A percentile compares a stretch with the other conserved stretches of the same genome.
These are phyloP conservation scores for Coelastrella sp. DNA, from an alignment of 139 green algal species.

Conservation along the genomic window DNA sequence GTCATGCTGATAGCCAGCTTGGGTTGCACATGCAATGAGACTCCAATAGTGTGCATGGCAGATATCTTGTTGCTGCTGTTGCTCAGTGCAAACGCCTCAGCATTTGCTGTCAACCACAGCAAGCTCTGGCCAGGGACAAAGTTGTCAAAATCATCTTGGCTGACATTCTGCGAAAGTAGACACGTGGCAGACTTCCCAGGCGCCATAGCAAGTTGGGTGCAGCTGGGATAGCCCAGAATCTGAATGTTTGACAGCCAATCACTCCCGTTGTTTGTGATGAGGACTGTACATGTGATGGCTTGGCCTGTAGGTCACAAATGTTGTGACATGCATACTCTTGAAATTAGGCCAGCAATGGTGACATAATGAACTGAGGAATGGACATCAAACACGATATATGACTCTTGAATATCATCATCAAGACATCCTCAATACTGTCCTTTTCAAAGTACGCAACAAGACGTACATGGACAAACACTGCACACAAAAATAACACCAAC, in stretches of 20 bases:
- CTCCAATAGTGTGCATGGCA: not conserved
- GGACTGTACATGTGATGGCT: not conserved
- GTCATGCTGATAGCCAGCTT: not conserved
- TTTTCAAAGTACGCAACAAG: no score
- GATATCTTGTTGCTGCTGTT: not conserved
- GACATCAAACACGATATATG: no score
- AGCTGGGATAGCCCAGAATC: not conserved
- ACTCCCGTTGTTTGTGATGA: not conserved
- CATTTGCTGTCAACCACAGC: not conserved
- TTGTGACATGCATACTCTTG: not conserved
- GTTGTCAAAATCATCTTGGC: conserved; percentile 7
- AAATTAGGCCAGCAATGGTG: not conserved
- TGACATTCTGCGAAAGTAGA: not conserved
- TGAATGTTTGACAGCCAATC: not conserved
- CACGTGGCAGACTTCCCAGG: not conserved
- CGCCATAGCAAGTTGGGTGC: not conserved
- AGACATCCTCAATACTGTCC: no score
- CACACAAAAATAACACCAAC: not conserved
- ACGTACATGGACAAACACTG: not conserved
- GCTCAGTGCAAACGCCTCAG: not conserved
- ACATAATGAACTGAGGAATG: not conserved
- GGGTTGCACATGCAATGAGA: not conserved
- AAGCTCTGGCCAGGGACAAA: not conserved
- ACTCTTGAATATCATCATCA: no score
- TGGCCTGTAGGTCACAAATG: not conserved